Percentiles rank a stretch among this genome's conserved stretches.
These are phyloP conservation scores for Fusarium cicatricum DNA, from an alignment of 2,329 filamentous ascomycete species.

Conservation along the genomic window DNA sequence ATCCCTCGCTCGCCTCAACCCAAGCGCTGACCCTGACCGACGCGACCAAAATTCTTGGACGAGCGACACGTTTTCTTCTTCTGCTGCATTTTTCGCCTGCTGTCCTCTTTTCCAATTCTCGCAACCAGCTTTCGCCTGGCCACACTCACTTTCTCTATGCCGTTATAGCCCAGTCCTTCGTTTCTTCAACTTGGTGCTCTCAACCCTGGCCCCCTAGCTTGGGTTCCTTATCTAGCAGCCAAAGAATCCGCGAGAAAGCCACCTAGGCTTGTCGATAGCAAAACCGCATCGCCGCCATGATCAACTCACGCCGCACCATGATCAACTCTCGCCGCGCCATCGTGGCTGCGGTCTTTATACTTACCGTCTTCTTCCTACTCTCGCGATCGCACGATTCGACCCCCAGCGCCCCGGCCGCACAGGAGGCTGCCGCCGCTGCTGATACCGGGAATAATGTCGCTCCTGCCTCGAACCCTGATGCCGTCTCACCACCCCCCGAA, in stretches of 20 bases:
- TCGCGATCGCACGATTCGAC: conserved; percentile 63
- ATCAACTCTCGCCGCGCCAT: conserved; percentile 81
- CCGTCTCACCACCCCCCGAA: conserved; percentile 23
- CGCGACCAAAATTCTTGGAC: conserved; percentile 21
- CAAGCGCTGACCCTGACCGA: conserved; percentile 17
- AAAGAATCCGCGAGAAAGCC: conserved; percentile 23
- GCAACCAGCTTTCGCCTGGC: conserved; percentile 19
- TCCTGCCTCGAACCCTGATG: conserved; percentile 33
- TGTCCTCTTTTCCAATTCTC: conserved; percentile 19
- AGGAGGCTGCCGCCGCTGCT: conserved; percentile 21
- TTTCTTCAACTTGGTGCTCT: conserved; percentile 23
- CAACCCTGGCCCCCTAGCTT: conserved; percentile 28
- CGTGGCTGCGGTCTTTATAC: conserved; percentile 72
- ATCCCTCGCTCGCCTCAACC: conserved; percentile 31
- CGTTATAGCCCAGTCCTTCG: conserved; percentile 29
- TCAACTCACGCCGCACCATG: conserved; percentile 81
- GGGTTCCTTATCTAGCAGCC: conserved; percentile 31
- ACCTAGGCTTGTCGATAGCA: conserved; percentile 21
- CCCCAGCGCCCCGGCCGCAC: conserved; percentile 27
- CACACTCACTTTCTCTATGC: conserved; percentile 35
- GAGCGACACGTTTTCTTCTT: conserved; percentile 22
- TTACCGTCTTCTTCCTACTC: conserved; percentile 75
- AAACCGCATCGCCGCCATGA: conserved; percentile 60
- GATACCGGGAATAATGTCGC: conserved; percentile 31
- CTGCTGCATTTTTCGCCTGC: conserved; percentile 25